Conservation (phyloP, 169 alveolate genomes). For the Plasmodium coatneyi region DNA sequence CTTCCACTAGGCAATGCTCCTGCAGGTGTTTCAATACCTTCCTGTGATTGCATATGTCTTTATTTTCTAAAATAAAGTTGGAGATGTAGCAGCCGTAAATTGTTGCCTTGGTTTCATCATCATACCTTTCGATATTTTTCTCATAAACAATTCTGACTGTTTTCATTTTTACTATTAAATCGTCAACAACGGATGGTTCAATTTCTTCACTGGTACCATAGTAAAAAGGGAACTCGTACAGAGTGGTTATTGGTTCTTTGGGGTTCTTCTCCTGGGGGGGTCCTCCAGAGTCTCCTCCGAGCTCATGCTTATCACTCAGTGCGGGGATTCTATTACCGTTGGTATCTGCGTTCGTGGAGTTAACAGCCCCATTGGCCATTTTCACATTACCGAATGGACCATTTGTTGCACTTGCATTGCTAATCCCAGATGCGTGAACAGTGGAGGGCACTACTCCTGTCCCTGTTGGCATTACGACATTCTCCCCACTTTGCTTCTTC, state of each 20-base stretch:
- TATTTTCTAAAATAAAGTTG: slow-evolving; percentile 42
- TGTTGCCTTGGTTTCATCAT: slow-evolving; percentile 41
- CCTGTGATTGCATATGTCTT: slow-evolving; percentile 72
- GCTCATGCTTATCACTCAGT: neutral
- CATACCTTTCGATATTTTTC: slow-evolving; percentile 72
- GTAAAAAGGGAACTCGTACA: slow-evolving; percentile 50
- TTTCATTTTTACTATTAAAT: slow-evolving; percentile 64
- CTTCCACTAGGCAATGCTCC: slow-evolving; percentile 40
- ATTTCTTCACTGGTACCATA: slow-evolving; percentile 48
- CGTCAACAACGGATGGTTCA: slow-evolving; percentile 25
- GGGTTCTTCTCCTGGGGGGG: neutral
- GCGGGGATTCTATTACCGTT: neutral
- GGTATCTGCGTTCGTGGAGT: neutral
- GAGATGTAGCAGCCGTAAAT: slow-evolving; percentile 68
- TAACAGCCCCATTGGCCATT: neutral
- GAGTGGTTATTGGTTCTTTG: neutral
- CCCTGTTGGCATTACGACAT: neutral
- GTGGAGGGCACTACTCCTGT: neutral
- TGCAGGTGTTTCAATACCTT: slow-evolving; percentile 44
- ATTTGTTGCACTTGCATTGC: neutral
- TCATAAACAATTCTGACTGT: slow-evolving; percentile 26
- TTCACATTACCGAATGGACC: neutral
- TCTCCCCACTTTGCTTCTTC: slow-evolving; percentile 13
- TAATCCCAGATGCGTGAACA: neutral
- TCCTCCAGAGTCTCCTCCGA: neutral